Conservation (phyloP, 208 protist species). For the Leishmania martiniquensis region DNA sequence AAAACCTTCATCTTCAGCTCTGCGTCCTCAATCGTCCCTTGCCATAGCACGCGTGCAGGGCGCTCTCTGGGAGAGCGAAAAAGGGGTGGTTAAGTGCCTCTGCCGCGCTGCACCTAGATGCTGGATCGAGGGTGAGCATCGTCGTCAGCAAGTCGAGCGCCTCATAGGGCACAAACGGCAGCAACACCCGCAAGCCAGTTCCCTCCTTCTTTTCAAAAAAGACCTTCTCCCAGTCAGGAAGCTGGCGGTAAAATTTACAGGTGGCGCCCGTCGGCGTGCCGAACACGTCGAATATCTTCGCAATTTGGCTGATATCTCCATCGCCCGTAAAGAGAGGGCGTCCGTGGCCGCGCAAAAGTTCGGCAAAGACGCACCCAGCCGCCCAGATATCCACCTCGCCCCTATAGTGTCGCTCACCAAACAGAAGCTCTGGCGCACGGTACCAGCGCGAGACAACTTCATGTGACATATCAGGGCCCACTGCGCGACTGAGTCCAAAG, state of each 20-base stretch:
- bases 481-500: constrained; percentile 82
- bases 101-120: constrained; percentile 42
- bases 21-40: background rate
- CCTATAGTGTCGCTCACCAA: constrained; percentile 94
- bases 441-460: constrained; percentile 99
- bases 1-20: background rate
- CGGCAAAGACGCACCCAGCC: constrained; percentile 97
- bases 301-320: constrained; percentile 84
- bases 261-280: constrained; percentile 93
- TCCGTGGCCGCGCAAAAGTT: constrained; percentile 91
- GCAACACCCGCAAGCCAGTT: constrained; percentile 34
- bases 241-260: constrained; percentile 86
- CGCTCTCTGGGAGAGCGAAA: constrained; percentile 23
- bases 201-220: constrained; percentile 64
- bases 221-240: constrained; percentile 96
- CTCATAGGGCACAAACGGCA: constrained; percentile 68
- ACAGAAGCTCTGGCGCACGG: constrained; percentile 98
- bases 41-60: background rate
- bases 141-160: constrained; percentile 56
- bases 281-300: constrained; percentile 95
- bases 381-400: constrained; percentile 96
- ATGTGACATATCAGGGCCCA: constrained; percentile 94
- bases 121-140: constrained; percentile 66
- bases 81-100: constrained; percentile 70
- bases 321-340: constrained; percentile 94